Percentiles rank a stretch among this genome's conserved stretches.
These are phyloP conservation scores for Collybia mongolica DNA, from an alignment of 768 basidiomycete genomes.

Conservation along the genomic window DNA sequence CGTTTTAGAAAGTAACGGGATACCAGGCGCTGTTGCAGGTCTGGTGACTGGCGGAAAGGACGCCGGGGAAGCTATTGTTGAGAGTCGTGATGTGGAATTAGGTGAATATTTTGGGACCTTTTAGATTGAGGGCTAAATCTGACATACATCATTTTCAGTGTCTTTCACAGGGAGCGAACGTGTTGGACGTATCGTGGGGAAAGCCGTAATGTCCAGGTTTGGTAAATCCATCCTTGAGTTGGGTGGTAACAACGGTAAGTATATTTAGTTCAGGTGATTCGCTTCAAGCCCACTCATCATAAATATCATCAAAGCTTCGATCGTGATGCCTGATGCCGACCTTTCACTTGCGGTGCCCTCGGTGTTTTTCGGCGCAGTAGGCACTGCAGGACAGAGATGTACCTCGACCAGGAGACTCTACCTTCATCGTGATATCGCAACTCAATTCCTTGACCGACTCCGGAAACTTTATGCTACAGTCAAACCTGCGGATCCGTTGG, in stretches of 20 bases:
- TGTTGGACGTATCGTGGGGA: constrained; percentile 86
- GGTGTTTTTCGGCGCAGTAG: constrained; percentile 93
- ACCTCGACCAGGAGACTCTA: constrained; percentile 91
- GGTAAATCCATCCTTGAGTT: constrained; percentile 90
- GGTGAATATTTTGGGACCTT: constrained; percentile 37
- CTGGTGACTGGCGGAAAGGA: constrained; percentile 84
- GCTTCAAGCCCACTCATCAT: constrained; percentile 15
- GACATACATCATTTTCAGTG: constrained; percentile 43
- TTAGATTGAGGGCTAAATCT: constrained; percentile 4
- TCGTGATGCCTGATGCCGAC: constrained; percentile 94
- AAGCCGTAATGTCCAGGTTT: constrained; percentile 81
- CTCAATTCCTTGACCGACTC: constrained; percentile 73
- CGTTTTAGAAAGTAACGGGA: constrained; percentile 78
- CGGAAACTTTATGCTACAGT: constrained; percentile 70
- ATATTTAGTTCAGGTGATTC: constrained; percentile 13
- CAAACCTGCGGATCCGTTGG: constrained; percentile 84
- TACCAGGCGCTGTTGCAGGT: constrained; percentile 82
- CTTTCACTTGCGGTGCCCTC: constrained; percentile 85
- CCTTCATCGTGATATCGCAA: constrained; percentile 78
- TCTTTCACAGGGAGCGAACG: constrained; percentile 95
- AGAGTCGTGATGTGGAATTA: constrained; percentile 73
- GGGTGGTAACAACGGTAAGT: constrained; percentile 90
- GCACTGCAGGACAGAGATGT: constrained; percentile 75
- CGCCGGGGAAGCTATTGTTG: constrained; percentile 76
- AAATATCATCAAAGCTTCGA: constrained; percentile 58